phyloP scores from a whole-genome alignment of 2,329 filamentous ascomycete species.

The Apiospora aurea region DNA sequence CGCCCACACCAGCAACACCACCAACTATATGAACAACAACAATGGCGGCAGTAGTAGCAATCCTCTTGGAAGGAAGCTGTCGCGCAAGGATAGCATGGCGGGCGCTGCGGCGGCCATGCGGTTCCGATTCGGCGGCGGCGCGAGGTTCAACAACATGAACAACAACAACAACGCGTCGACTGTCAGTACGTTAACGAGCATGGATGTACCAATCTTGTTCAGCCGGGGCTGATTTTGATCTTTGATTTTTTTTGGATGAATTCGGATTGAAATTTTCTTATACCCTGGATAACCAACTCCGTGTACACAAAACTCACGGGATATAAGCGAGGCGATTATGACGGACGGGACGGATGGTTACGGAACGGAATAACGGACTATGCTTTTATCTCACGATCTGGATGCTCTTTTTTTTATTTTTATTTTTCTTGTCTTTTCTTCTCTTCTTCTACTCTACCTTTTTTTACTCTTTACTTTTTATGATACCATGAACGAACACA shows the following conservation, averaged over 20 bases:
- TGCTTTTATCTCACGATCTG: background rate
- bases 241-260: background rate
- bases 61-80: constrained; percentile 35
- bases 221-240: constrained; percentile 47
- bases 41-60: background rate
- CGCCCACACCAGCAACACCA: constrained; percentile 25
- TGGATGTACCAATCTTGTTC: constrained; percentile 69
- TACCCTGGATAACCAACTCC: background rate
- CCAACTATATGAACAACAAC: background rate
- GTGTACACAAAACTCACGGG: background rate
- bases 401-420: background rate
- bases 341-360: background rate
- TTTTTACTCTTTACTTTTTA: background rate
- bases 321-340: constrained; percentile 3
- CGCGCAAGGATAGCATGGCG: constrained; percentile 37
- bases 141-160: constrained; percentile 42
- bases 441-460: background rate
- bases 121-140: constrained; percentile 49
- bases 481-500: constrained; percentile 14
- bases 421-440: background rate
- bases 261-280: background rate
- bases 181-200: constrained; percentile 38
- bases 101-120: constrained; percentile 42
- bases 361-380: background rate
- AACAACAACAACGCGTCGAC: constrained; percentile 35